Conservation (phyloP, 345 rosid species). For the Firmiana major region DNA sequence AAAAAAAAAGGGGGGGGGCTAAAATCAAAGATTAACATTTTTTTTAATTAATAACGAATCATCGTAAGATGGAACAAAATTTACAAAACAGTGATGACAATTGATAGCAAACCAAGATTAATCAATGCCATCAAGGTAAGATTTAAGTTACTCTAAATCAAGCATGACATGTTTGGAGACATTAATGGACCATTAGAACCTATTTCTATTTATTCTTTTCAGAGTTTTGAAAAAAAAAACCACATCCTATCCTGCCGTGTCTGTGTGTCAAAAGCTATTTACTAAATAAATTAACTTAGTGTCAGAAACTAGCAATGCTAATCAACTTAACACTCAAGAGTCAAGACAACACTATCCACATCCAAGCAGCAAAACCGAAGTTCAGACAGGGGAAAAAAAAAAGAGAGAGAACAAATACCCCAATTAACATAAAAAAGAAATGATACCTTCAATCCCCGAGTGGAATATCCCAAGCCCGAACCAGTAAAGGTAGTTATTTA, state of each 20-base stretch:
- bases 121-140: not conserved
- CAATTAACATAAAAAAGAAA: not conserved
- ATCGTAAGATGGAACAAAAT: not conserved
- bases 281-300: not conserved
- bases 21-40: not conserved
- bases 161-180: not conserved
- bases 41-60: not conserved
- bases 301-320: not conserved
- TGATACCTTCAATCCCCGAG: slow-evolving; percentile 86
- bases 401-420: not conserved
- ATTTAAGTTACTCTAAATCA: not conserved
- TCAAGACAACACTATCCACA: not conserved
- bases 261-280: not conserved
- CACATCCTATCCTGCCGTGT: not conserved
- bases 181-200: not conserved
- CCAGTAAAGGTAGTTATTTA: slow-evolving; percentile 89
- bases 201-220: not conserved
- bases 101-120: not conserved
- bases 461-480: slow-evolving; percentile 93
- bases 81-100: not conserved
- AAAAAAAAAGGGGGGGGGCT: not conserved
- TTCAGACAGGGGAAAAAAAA: not conserved
- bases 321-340: not conserved
- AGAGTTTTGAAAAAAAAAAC: not conserved
- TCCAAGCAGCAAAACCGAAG: not conserved